Percentiles rank a stretch among this genome's conserved stretches.
These are phyloP conservation scores for Monilinia polystroma DNA, from an alignment of 2,329 filamentous ascomycete genomes.

Conservation along the genomic window DNA sequence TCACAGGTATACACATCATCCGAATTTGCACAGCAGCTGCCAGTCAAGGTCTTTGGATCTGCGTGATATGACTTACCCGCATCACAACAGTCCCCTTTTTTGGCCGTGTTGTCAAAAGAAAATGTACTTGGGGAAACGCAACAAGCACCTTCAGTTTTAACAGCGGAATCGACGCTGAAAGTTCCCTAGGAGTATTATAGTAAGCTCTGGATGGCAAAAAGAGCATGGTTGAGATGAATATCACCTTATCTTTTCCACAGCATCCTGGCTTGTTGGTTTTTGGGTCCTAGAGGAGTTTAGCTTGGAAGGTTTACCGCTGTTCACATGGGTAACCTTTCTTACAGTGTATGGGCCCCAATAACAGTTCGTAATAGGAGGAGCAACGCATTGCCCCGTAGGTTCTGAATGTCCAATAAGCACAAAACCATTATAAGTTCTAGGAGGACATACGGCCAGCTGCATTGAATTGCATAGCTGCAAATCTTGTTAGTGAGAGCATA, in stretches of 20 bases:
- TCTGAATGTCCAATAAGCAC: neutral
- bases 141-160: slow-evolving; percentile 9
- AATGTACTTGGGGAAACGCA: slow-evolving; percentile 11
- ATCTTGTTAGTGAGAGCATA: neutral
- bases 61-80: slow-evolving; percentile 2
- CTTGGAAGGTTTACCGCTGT: neutral
- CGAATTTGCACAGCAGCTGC: slow-evolving; percentile 7
- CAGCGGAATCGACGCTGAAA: neutral
- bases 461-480: slow-evolving; percentile 7
- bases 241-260: slow-evolving; percentile 11
- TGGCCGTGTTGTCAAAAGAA: neutral
- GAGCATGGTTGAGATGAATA: neutral
- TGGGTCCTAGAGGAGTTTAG: neutral
- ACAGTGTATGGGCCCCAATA: slow-evolving; percentile 17
- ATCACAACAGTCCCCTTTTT: slow-evolving; percentile 6
- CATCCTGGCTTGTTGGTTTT: slow-evolving; percentile 3
- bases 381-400: slow-evolving; percentile 11
- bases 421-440: too few species aligned
- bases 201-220: neutral
- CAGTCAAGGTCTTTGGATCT: neutral
- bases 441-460: slow-evolving; percentile 8
- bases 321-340: neutral
- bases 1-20: slow-evolving; percentile 18
- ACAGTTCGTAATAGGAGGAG: slow-evolving; percentile 9
- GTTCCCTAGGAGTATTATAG: neutral